phyloP scores from a whole-genome alignment of 2,329 filamentous ascomycete genomes.

The Alternaria brassicae region DNA sequence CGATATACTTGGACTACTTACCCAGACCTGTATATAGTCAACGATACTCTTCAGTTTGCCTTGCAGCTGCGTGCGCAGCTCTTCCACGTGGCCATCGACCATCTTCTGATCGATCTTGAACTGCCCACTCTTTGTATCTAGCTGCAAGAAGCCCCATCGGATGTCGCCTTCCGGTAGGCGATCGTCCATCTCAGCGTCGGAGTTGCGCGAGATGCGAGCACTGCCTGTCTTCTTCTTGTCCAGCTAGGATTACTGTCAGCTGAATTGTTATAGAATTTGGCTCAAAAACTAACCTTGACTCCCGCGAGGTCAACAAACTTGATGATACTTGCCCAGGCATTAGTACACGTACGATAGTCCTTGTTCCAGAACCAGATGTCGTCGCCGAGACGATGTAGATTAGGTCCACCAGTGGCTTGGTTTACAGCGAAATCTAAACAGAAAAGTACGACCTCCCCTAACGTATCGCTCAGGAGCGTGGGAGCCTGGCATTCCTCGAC shows the following conservation, averaged over 20 bases:
- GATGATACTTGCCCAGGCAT: slow-evolving; percentile 56
- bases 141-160: slow-evolving; percentile 43
- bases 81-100: slow-evolving; percentile 42
- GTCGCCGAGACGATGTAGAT: slow-evolving; percentile 58
- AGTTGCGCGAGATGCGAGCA: slow-evolving; percentile 41
- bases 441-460: slow-evolving; percentile 58
- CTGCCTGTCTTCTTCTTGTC: slow-evolving; percentile 54
- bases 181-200: slow-evolving; percentile 22
- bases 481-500: slow-evolving; percentile 56
- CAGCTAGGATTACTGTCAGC: slow-evolving; percentile 33
- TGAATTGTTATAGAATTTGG: background rate
- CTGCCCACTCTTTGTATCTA: slow-evolving; percentile 34
- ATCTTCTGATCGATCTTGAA: slow-evolving; percentile 46
- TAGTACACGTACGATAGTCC: slow-evolving; percentile 50
- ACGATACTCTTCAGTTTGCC: slow-evolving; percentile 43
- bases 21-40: slow-evolving; percentile 39
- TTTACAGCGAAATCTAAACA: slow-evolving; percentile 58
- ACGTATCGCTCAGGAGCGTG: slow-evolving; percentile 57
- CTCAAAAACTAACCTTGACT: slow-evolving; percentile 37
- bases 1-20: background rate
- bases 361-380: slow-evolving; percentile 59
- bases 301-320: slow-evolving; percentile 54
- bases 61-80: slow-evolving; percentile 40
- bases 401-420: slow-evolving; percentile 49
- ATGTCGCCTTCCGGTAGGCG: slow-evolving; percentile 40